Percentiles rank a stretch among this genome's conserved stretches.
These are phyloP conservation scores for Pseudogymnoascus sp. DNA, from an alignment of 2,329 filamentous ascomycete species.

Conservation along the genomic window DNA sequence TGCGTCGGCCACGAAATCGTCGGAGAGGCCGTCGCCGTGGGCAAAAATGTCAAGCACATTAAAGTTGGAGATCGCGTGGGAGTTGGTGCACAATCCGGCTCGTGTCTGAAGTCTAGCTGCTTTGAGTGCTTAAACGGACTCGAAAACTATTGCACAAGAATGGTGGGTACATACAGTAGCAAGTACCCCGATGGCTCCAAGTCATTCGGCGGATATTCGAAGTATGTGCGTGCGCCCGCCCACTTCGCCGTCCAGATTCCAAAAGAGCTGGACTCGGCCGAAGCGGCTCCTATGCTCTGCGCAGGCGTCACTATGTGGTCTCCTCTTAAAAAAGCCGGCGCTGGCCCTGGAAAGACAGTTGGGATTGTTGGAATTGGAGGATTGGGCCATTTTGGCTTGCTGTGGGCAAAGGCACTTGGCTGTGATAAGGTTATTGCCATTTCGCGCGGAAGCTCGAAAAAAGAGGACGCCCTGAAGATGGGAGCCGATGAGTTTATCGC, in stretches of 20 bases:
- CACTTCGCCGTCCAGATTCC: slow-evolving; percentile 58
- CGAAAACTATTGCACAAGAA: slow-evolving; percentile 37
- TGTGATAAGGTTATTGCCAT: slow-evolving; percentile 61
- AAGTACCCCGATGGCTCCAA: slow-evolving; percentile 29
- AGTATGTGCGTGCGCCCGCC: slow-evolving; percentile 40
- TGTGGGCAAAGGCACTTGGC: slow-evolving; percentile 65
- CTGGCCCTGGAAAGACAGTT: slow-evolving; percentile 64
- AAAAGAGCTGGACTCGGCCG: slow-evolving; percentile 43
- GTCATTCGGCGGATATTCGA: slow-evolving; percentile 46
- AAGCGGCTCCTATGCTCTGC: slow-evolving; percentile 65
- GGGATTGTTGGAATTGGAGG: slow-evolving; percentile 69
- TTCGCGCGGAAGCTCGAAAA: slow-evolving; percentile 54
- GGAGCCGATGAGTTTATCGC: slow-evolving; percentile 53
- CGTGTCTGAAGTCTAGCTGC: slow-evolving; percentile 41
- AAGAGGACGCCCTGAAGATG: slow-evolving; percentile 52
- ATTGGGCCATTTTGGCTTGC: slow-evolving; percentile 65
- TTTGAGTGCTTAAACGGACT: slow-evolving; percentile 44
- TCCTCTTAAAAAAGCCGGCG: slow-evolving; percentile 59
- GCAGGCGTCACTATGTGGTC: slow-evolving; percentile 70
- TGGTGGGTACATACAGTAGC: slow-evolving; percentile 42
- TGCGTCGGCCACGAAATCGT: slow-evolving; percentile 48
- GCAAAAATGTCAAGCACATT: slow-evolving; percentile 37
- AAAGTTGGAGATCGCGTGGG: slow-evolving; percentile 49
- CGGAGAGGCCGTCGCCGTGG: slow-evolving; percentile 42
- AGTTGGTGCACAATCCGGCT: slow-evolving; percentile 44